Base-by-base conservation (phyloP, 2,329 filamentous ascomycete genomes). In the Microdochium paspali region DNA sequence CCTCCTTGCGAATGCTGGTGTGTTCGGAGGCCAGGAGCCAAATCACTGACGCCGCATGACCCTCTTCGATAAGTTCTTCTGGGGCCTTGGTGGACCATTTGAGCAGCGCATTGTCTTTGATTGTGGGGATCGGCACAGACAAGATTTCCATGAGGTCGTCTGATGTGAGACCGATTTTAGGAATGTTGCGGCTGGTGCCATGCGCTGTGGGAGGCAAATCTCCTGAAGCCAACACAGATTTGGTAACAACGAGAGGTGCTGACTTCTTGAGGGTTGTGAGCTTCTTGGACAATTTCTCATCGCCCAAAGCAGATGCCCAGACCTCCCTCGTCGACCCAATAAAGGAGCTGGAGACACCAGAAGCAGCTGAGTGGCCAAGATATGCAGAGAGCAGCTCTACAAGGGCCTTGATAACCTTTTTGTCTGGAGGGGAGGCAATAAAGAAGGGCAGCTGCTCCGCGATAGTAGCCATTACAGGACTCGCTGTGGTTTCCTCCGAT, bases 51-150 rank as follows among this genome's bases (percentile, higher is more conserved):
- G 77, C 73, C 21, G 87, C 74, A 56, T 87, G 77, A 6, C 85
- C 86, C 53, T 93, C 86, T 56, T 93, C 87, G 9, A 94, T 71
- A 1, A 89, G 78, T 57, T 90, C 82, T 40, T 90, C 85, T 0
- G 87, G 70, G 26, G 87, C 84, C 59, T 94, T 91, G 52, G 80
- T 76, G 39, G 78, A 73, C 89, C 88, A 95, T 58, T 71, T 79
- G 4, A 71, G 61, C 13, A 84, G 66, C 0, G 74, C 70, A 5
- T 70, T 74, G 51, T 84, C 78, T 26, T 72, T 72, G 21, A 68
- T 67, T 3, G 62, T 64, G 1, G 62, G 51, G 5, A 77, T 68
- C 0, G 76, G 64, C 2, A 72, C 63, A 20, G 76, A 68, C 18
- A 85, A 75, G 35, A 74, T 65, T 5, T 73, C 69, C 26, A 74